Evolutionary conservation across 1,284 basidiomycete species (phyloP).

Genomic region (Malassezia cuniculi): DNA sequence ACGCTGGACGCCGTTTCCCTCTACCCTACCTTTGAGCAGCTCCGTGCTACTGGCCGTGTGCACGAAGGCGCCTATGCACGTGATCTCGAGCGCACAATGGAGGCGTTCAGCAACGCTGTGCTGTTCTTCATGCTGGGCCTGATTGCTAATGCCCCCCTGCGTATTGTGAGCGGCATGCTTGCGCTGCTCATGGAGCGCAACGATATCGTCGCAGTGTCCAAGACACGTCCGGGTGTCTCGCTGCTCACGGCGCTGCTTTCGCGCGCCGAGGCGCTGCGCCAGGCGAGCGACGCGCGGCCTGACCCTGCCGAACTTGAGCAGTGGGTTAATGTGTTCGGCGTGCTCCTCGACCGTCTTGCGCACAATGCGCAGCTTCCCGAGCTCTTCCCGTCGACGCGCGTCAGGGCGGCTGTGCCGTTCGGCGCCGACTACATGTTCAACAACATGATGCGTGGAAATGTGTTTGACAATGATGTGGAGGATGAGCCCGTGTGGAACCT

Average conservation of each 20-base stretch:
- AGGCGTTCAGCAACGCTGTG: conserved; percentile 72
- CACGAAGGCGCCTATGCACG: conserved; percentile 18
- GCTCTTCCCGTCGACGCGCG: conserved; percentile 81
- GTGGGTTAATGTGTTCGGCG: conserved; percentile 62
- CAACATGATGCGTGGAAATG: too few relatives aligned
- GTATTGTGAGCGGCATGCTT: conserved; percentile 73
- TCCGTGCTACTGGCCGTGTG: not conserved
- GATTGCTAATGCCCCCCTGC: conserved; percentile 63
- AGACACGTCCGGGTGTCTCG: conserved; percentile 71
- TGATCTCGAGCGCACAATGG: conserved; percentile 72
- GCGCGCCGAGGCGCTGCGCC: conserved; percentile 77
- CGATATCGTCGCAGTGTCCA: conserved; percentile 59
- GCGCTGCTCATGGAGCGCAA: conserved; percentile 71
- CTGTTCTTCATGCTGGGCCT: conserved; percentile 73
- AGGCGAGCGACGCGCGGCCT: conserved; percentile 44
- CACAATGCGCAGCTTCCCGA: conserved; percentile 52
- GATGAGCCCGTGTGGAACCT: conserved; percentile 89
- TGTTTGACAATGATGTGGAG: conserved; percentile 53
- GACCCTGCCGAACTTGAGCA: conserved; percentile 64
- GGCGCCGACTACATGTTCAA: conserved; percentile 48
- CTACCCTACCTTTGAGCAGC: conserved; percentile 14
- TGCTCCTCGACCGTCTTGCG: conserved; percentile 67
- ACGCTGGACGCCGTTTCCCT: conserved; percentile 57
- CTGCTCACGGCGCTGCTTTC: conserved; percentile 83
- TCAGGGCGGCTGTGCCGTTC: conserved; percentile 51